Base-by-base conservation (phyloP, 257 asterid genomes). In the Plantago elongata region DNA sequence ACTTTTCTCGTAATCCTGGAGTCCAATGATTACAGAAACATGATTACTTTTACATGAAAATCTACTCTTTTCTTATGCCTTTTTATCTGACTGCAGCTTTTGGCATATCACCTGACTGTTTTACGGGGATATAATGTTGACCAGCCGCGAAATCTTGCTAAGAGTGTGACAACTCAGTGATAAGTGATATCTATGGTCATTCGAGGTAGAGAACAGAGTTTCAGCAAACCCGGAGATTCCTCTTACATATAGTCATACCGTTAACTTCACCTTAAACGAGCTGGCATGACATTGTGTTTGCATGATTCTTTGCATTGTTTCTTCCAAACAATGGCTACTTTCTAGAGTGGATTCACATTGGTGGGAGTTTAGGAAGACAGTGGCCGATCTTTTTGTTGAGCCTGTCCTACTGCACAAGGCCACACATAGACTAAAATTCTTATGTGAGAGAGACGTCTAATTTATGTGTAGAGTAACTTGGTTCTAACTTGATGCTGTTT, bases 101-200 rank as follows among this genome's bases (percentile, higher is more conserved):
- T 92, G 86, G 97, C 98, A 0, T 92, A 88, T 78, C 98, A 92
- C 65, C 87, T 92, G 48, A 92, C 98, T 14, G 98, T 92, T 57
- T 78, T 88, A 43, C 87, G 98, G 15, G 98, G 98, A 63, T 78
- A 79, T 83, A 84, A 92, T 14, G 98, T 92, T 14, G 98, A 92
- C 65, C 98, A 92, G 78, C 98, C 98, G 9, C 95, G 98, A 59
- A 92, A 92, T 82, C 98, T 92, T 68, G 98, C 98, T 11, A 92
- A 92, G 75, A 92, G 98, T 60, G 98, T 92, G 69, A 92, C 98
- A 45, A 92, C 98, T 10, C 93, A 92, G 68, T 92, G 81, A 83
- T 67, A 37, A 15, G 46, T 34, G 40, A 9, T 11, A 30, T 29
- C 14, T 22, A 9, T 38, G 22, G 15, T 40, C 12, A 3, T 44